These are phyloP conservation scores for Vishniacozyma victoriae DNA, from an alignment of 768 basidiomycete species.

Conservation along the genomic window DNA sequence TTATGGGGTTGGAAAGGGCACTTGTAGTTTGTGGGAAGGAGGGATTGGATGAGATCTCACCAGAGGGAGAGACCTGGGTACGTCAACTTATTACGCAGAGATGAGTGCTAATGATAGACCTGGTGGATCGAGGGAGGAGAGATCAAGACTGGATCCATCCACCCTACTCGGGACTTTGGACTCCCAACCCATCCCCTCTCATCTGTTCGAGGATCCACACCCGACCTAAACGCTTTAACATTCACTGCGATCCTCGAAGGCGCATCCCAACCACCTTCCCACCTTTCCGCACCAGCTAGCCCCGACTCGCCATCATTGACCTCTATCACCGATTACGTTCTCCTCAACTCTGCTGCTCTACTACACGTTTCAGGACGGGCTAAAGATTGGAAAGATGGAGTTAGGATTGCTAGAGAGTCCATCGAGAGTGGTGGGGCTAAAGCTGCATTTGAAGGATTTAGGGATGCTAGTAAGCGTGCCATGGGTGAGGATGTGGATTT, in stretches of 20 bases:
- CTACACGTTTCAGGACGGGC: slow-evolving; percentile 78
- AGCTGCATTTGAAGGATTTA: slow-evolving; percentile 49
- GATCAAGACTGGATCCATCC: slow-evolving; percentile 60
- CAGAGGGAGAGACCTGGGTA: slow-evolving; percentile 77
- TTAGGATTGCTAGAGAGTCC: slow-evolving; percentile 57
- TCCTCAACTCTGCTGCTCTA: slow-evolving; percentile 83
- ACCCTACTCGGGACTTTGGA: slow-evolving; percentile 67
- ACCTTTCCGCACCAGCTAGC: slow-evolving; percentile 30
- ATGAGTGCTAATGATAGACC: slow-evolving; percentile 50
- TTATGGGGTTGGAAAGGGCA: slow-evolving; percentile 72
- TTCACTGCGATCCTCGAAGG: slow-evolving; percentile 62
- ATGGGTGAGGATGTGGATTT: slow-evolving; percentile 37
- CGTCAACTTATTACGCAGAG: slow-evolving; percentile 49
- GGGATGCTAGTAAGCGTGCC: slow-evolving; percentile 40
- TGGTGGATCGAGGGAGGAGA: slow-evolving; percentile 57
- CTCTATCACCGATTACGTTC: slow-evolving; percentile 75
- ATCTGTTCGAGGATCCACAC: slow-evolving; percentile 66
- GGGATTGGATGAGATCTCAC: slow-evolving; percentile 88
- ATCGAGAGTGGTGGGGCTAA: slow-evolving; percentile 48
- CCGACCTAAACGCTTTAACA: slow-evolving; percentile 71
- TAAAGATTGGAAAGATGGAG: slow-evolving; percentile 63
- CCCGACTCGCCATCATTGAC: slow-evolving; percentile 49
- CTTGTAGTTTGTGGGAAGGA: slow-evolving; percentile 91
- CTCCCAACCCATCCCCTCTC: slow-evolving; percentile 63
- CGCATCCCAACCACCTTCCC: slow-evolving; percentile 44